Evolutionary conservation across 2,329 filamentous ascomycete genomes (phyloP), one percentile per base, ranked within the genome.

Genomic region (Massarina eburnea): DNA sequence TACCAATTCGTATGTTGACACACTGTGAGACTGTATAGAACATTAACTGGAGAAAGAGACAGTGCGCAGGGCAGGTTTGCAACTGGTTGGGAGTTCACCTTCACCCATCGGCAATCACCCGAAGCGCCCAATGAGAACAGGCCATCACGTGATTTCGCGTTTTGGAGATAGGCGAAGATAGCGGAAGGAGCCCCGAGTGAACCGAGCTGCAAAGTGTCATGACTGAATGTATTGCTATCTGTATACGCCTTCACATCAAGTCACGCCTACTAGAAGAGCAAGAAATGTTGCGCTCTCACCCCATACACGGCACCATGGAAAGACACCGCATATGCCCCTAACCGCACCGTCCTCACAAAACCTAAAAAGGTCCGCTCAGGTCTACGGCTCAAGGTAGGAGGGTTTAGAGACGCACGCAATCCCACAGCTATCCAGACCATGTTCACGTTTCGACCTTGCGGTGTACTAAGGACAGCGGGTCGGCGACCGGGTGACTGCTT

Each of bases 401-500:
- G 30, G 38, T 40, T 21, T 14, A 17, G 30, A 8, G 40, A 47
- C 46, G 49, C 51, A 48, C 44, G 46, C 43, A 46, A 41, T 36
- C 42, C 38, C 35, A 27, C 55, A 54, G 53, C 57, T 51, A 60
- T 60, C 57, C 58, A 59, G 55, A 58, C 47, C 43, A 18, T 22
- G 40, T 24, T 21, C 26, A 34, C 54, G 22, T 38, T 56, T 52
- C 51, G 29, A 51, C 51, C 52, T 46, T 46, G 41, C 43, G 46
- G 45, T 47, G 34, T 61, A 58, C 57, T 57, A 48, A 37, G 32
- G 24, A 19, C 26, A 19, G 41, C 12, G 21, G 39, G 54, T 55
- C 59, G 63, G 65, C 63, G 61, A 64, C 59, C 54, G 54, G 41
- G 37, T 33, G 22, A 39, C 41, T 35, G 43, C 53, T 56, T 35